Evolutionary conservation across 805 yeast species (phyloP).

Genomic region (Priceomyces carsonii): DNA sequence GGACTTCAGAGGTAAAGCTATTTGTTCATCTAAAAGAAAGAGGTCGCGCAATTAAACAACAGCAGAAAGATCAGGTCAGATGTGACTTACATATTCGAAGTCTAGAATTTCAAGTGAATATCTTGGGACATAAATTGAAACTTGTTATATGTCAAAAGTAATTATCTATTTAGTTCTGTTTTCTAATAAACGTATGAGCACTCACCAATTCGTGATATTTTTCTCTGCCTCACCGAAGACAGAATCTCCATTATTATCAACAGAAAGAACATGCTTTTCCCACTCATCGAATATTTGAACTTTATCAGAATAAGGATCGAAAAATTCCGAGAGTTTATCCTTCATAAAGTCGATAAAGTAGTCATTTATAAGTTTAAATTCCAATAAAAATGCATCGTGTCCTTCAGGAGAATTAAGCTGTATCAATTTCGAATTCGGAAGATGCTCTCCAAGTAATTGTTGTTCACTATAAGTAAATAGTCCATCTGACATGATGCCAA

Average conservation of each 20-base stretch:
- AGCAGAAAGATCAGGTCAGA: too few relatives aligned
- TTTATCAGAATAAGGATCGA: conserved; percentile 40
- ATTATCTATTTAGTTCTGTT: too few relatives aligned
- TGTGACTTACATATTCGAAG: too few relatives aligned
- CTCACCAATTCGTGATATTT: conserved; percentile 85
- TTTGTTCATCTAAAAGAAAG: too few relatives aligned
- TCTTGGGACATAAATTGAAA: too few relatives aligned
- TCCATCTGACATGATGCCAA: conserved; percentile 92
- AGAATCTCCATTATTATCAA: conserved; percentile 52
- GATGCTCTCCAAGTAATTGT: conserved; percentile 70
- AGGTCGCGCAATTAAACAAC: too few relatives aligned
- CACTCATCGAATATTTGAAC: conserved; percentile 46
- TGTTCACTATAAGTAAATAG: conserved; percentile 91
- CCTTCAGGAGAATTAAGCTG: conserved; percentile 92
- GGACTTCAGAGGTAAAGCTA: too few relatives aligned
- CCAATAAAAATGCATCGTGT: conserved; percentile 93
- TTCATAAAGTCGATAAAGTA: conserved; percentile 67
- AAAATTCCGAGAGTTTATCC: conserved; percentile 57
- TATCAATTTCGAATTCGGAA: conserved; percentile 68
- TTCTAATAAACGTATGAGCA: neutral
- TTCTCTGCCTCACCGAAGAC: conserved; percentile 93
- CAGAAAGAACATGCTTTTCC: conserved; percentile 36
- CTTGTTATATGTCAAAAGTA: too few relatives aligned
- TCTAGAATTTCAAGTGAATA: too few relatives aligned
- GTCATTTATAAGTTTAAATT: conserved; percentile 78